Conservation (phyloP, 495 filamentous ascomycete species). For the Xylaria telfairii region DNA sequence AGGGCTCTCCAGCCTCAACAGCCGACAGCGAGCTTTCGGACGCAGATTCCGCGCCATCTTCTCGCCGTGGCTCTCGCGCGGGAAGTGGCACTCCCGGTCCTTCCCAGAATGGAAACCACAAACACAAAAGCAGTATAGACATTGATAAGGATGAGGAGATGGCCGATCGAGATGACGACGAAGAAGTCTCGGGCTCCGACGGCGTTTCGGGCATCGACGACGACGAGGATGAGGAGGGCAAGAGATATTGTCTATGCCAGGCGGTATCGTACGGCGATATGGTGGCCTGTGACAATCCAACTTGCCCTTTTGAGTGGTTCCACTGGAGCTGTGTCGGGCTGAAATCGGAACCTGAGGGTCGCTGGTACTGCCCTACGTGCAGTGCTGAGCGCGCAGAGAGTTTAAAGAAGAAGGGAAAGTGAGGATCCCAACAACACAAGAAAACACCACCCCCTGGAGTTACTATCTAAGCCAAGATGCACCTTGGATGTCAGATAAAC, state of each 20-base stretch:
- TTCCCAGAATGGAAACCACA: constrained; percentile 24
- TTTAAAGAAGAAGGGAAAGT: constrained; percentile 54
- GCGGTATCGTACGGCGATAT: constrained; percentile 95
- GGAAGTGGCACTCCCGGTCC: constrained; percentile 56
- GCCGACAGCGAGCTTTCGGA: constrained; percentile 70
- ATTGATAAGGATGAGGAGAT: constrained; percentile 47
- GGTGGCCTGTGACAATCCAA: constrained; percentile 96
- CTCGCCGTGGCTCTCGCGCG: constrained; percentile 43
- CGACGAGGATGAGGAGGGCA: constrained; percentile 85
- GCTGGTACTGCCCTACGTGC: constrained; percentile 91
- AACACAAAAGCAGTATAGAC: constrained; percentile 30
- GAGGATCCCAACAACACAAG: not conserved
- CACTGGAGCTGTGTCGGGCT: constrained; percentile 96
- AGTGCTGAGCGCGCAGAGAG: constrained; percentile 52
- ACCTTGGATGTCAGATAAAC: not conserved
- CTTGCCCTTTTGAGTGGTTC: constrained; percentile 96
- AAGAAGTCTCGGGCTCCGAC: constrained; percentile 66
- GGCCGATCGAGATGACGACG: constrained; percentile 54
- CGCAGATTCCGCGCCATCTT: constrained; percentile 61
- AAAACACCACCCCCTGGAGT: too few species aligned
- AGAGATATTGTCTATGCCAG: constrained; percentile 91
- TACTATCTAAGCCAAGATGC: not conserved
- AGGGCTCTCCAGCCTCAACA: constrained; percentile 64
- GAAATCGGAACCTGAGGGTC: constrained; percentile 85
- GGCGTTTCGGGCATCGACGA: constrained; percentile 75